Evolutionary conservation across 257 asterid genomes (phyloP).

Genomic region (Solanum pimpinellifolium): DNA sequence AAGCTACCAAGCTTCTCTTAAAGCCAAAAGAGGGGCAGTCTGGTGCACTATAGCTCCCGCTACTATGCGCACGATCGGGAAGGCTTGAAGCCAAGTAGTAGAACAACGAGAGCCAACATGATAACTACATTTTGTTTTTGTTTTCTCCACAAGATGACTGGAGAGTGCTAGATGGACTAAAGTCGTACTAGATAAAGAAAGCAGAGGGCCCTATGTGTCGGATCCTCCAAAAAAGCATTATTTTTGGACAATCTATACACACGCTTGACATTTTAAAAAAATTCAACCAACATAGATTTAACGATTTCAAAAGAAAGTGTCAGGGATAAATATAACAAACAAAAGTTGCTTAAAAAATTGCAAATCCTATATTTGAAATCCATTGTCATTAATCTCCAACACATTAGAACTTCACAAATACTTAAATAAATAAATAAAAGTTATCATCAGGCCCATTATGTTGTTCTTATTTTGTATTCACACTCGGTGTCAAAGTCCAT

Average conservation of each 20-base stretch:
- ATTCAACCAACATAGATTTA: accelerated
- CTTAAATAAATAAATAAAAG: neutral
- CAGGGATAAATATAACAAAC: neutral
- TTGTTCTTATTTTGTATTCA: neutral
- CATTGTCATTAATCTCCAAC: neutral
- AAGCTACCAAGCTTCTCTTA: neutral
- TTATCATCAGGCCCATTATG: neutral
- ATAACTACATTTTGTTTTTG: neutral
- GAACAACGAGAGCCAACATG: neutral
- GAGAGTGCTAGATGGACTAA: neutral
- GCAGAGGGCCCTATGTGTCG: neutral
- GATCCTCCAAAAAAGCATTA: neutral
- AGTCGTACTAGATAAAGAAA: neutral
- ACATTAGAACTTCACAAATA: neutral
- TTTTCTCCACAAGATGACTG: neutral
- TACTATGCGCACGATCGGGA: too few relatives aligned
- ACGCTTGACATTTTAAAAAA: neutral
- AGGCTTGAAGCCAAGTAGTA: neutral
- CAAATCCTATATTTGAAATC: neutral
- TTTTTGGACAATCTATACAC: accelerated
- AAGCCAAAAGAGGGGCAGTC: neutral
- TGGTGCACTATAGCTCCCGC: neutral
- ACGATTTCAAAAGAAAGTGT: neutral
- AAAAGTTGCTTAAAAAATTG: neutral
- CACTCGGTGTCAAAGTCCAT: too few relatives aligned